Percentiles rank a stretch among this genome's conserved stretches.
Evolutionary conservation across 2,329 filamentous ascomycete species (phyloP).

Genomic region (Colletotrichum melonis): DNA sequence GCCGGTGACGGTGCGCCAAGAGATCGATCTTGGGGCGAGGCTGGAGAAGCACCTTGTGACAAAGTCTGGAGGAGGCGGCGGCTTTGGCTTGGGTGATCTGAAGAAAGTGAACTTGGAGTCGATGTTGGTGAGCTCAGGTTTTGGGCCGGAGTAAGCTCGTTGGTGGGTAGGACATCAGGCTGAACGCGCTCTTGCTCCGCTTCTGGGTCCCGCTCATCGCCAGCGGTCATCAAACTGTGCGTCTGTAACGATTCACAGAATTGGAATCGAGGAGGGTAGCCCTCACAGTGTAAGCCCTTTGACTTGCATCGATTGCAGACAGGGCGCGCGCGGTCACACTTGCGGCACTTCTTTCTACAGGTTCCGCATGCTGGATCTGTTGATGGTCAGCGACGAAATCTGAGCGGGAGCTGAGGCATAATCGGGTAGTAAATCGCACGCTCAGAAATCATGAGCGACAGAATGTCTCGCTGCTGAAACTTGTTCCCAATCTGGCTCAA

Average conservation of each 20-base stretch:
- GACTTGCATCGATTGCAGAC: constrained; percentile 42
- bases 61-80: not conserved
- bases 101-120: not conserved
- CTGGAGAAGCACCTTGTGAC: not conserved
- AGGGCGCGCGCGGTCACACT: constrained; percentile 44
- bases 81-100: not conserved
- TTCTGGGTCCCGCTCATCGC: not conserved
- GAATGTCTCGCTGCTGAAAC: not conserved
- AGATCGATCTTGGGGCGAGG: not conserved
- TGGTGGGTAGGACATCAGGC: not conserved
- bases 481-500: not conserved
- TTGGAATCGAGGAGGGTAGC: constrained; percentile 44
- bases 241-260: constrained; percentile 39
- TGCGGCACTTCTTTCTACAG: constrained; percentile 47
- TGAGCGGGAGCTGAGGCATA: not conserved
- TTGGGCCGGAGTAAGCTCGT: not conserved
- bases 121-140: not conserved
- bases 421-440: not conserved
- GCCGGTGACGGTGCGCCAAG: constrained; percentile 7
- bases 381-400: not conserved
- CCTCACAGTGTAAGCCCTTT: constrained; percentile 45
- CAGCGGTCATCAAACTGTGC: constrained; percentile 36
- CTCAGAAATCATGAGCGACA: not conserved
- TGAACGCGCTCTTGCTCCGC: not conserved
- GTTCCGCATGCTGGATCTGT: constrained; percentile 45